Conservation (phyloP, 306 rosid species). For the Pachyrhizus erosus region DNA sequence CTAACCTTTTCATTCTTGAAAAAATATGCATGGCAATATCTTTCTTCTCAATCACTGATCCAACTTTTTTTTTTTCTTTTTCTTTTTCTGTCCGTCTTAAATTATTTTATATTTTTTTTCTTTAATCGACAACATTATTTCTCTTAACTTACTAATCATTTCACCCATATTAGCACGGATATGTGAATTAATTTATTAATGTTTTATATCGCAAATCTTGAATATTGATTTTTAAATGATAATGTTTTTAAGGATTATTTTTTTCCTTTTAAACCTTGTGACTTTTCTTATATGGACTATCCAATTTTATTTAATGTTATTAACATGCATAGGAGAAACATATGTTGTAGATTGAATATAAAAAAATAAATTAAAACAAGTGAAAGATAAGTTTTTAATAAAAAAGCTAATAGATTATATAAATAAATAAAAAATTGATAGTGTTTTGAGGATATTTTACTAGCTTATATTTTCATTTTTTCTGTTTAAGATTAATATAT, state of each 20-base stretch:
- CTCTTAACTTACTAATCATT: not conserved
- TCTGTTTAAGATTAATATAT: not conserved
- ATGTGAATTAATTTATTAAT: too few relatives aligned
- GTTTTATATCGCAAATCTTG: not conserved
- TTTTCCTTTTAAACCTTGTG: not conserved
- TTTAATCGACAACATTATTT: not conserved
- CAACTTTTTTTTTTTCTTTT: not conserved
- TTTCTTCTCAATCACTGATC: conserved; percentile 9
- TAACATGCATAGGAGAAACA: too few relatives aligned
- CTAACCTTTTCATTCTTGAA: conserved; percentile 1
- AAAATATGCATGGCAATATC: conserved; percentile 3
- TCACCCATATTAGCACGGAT: not conserved
- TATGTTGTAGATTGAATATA: not conserved
- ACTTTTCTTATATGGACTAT: not conserved
- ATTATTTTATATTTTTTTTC: not conserved
- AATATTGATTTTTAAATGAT: not conserved
- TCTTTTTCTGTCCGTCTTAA: not conserved
- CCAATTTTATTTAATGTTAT: too few relatives aligned
- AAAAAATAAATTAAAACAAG: not conserved
- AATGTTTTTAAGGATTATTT: not conserved
- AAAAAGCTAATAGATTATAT: too few relatives aligned
- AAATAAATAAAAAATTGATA: not conserved
- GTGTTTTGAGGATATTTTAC: not conserved
- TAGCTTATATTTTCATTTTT: not conserved
- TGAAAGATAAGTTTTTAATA: not conserved